Evolutionary conservation across 2,329 filamentous ascomycete genomes (phyloP).

Genomic region (Ceratocystis eucalypticola): DNA sequence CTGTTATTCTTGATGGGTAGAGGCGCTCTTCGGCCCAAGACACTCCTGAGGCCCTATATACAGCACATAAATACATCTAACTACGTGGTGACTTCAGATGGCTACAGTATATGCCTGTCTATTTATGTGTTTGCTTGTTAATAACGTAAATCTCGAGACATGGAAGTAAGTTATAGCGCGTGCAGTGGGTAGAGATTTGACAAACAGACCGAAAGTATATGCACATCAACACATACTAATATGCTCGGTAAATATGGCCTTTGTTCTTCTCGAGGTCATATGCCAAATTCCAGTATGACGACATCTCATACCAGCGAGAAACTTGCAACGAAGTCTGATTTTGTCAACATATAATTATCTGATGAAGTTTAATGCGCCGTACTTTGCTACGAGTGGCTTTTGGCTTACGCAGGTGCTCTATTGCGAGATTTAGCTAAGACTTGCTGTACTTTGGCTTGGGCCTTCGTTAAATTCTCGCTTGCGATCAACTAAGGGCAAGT

Average conservation of each 20-base stretch:
- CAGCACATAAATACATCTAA: neutral
- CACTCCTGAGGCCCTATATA: neutral
- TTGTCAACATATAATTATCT: neutral
- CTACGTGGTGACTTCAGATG: neutral
- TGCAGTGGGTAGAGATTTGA: neutral
- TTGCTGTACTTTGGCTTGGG: neutral
- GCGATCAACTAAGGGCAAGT: neutral
- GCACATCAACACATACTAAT: neutral
- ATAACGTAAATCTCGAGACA: neutral
- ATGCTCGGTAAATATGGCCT: neutral
- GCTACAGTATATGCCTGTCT: neutral
- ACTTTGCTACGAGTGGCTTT: neutral
- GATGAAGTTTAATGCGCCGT: neutral
- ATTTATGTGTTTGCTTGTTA: neutral
- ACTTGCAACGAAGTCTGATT: neutral
- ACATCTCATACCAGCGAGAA: neutral
- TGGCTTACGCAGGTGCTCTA: neutral
- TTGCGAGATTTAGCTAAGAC: neutral
- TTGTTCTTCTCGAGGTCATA: neutral
- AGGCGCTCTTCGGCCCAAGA: neutral
- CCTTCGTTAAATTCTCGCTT: neutral
- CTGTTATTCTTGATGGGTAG: neutral
- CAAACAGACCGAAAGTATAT: neutral
- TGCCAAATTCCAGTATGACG: neutral
- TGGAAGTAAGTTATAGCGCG: neutral